A percentile compares a stretch with the other conserved stretches of the same genome.
Conservation (phyloP, 2,329 filamentous ascomycete genomes). For the Fusarium papillatum region DNA sequence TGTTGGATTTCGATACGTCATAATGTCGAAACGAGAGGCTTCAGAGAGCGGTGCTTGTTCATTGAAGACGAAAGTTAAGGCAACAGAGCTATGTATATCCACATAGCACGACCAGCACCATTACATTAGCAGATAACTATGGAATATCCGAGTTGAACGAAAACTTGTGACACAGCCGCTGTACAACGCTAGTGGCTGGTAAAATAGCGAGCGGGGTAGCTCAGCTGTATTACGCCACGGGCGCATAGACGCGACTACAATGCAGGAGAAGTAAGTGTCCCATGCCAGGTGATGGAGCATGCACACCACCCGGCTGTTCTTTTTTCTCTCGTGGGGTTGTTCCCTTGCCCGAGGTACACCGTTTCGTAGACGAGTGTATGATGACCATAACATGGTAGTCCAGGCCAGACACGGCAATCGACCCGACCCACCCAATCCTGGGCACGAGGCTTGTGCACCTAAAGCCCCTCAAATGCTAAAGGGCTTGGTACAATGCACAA, state of each 20-base stretch:
- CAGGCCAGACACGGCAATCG: neutral
- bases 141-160: neutral
- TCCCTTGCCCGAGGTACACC: neutral
- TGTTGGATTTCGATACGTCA: too few species aligned
- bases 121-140: neutral
- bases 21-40: too few species aligned
- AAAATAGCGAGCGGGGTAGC: neutral
- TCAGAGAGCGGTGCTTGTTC: neutral
- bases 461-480: too few species aligned
- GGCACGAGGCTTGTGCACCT: too few species aligned
- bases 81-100: neutral
- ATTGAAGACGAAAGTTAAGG: neutral
- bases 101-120: neutral
- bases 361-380: neutral
- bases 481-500: too few species aligned
- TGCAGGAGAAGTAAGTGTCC: too few species aligned
- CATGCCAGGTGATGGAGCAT: neutral
- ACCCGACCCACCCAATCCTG: neutral
- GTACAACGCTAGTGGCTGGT: neutral
- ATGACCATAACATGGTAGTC: too few species aligned
- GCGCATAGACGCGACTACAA: neutral
- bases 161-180: neutral
- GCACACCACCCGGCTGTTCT: too few species aligned
- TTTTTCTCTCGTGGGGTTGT: neutral
- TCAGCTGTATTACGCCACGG: neutral